phyloP scores from a whole-genome alignment of 2,329 filamentous ascomycete species.

The Colletotrichum viniferum region DNA sequence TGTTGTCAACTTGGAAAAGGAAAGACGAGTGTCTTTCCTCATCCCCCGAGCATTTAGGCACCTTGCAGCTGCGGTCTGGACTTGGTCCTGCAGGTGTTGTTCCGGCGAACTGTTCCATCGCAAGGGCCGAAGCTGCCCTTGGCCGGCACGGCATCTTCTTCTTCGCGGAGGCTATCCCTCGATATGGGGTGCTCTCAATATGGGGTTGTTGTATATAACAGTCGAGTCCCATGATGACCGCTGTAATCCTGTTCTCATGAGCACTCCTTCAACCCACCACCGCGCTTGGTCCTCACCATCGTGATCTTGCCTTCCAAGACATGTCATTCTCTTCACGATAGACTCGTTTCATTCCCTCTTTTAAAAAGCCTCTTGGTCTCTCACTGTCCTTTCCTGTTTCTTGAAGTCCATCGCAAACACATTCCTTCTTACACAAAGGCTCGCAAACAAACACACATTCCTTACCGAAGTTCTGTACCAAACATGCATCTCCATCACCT shows the following conservation, averaged over 20 bases:
- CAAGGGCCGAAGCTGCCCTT: background rate
- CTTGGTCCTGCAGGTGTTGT: background rate
- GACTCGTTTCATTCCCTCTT: background rate
- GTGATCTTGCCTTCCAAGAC: constrained; percentile 17
- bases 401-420: background rate
- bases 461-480: background rate
- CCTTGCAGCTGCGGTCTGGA: background rate
- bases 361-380: background rate
- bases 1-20: background rate
- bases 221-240: constrained; percentile 8
- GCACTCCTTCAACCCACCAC: background rate
- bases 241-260: constrained; percentile 7
- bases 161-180: background rate
- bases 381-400: background rate
- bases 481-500: constrained; percentile 9
- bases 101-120: background rate
- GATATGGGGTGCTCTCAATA: background rate
- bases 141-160: background rate
- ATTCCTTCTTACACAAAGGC: background rate
- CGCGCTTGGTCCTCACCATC: background rate
- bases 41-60: background rate
- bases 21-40: background rate
- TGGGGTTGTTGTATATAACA: background rate
- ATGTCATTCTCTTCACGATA: constrained; percentile 4
- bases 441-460: background rate